Evolutionary conservation across 75 land plant genomes (phyloP).

Genomic region (Larix kaempferi): DNA sequence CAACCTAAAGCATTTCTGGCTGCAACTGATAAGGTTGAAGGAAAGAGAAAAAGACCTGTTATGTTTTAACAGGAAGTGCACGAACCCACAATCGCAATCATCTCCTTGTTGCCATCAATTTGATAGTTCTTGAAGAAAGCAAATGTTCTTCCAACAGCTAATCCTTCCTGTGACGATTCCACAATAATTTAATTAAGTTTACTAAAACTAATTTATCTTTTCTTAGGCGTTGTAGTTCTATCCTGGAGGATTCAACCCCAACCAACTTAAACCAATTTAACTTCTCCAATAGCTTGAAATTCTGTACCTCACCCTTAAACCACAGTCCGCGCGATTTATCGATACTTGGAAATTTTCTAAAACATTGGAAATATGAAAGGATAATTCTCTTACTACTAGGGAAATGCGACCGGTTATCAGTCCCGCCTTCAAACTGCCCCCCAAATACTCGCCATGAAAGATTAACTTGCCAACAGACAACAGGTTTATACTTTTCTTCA

Average conservation of each 20-base stretch:
- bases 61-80: slow-evolving; percentile 79
- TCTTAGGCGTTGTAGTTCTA: too few relatives aligned
- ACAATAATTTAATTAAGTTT: too few relatives aligned
- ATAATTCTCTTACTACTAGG: slow-evolving; percentile 32
- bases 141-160: slow-evolving; percentile 89
- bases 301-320: too few relatives aligned
- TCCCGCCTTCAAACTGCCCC: slow-evolving; percentile 26
- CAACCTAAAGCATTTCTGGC: too few relatives aligned
- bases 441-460: slow-evolving; percentile 33
- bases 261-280: too few relatives aligned
- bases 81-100: slow-evolving; percentile 83
- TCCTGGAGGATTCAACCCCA: too few relatives aligned
- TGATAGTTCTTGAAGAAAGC: slow-evolving; percentile 79
- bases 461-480: slow-evolving; percentile 28
- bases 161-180: slow-evolving; percentile 50
- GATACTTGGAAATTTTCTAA: too few relatives aligned
- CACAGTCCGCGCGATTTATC: too few relatives aligned
- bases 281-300: too few relatives aligned
- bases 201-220: too few relatives aligned
- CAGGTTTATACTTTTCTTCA: slow-evolving; percentile 61
- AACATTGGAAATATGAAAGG: too few relatives aligned
- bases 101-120: slow-evolving; percentile 94
- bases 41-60: slow-evolving; percentile 42
- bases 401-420: slow-evolving; percentile 44
- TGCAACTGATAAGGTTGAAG: too few relatives aligned